Evolutionary conservation across 805 yeast species (phyloP).

Genomic region (Candida insectalens): DNA sequence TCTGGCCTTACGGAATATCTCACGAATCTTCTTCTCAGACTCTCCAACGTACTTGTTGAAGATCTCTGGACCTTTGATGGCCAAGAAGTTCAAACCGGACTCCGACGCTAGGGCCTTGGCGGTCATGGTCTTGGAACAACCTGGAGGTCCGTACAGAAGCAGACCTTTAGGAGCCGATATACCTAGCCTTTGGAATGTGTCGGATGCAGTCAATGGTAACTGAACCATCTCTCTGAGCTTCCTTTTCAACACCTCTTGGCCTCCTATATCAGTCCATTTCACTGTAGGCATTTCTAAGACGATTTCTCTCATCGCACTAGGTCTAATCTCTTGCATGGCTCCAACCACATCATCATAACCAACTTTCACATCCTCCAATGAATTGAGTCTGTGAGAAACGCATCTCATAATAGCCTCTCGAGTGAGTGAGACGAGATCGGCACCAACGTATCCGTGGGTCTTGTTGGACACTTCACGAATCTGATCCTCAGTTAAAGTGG

Average conservation of each 20-base stretch:
- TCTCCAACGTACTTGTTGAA: constrained; percentile 95
- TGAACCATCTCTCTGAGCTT: constrained; percentile 86
- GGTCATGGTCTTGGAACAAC: constrained; percentile 90
- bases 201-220: constrained; percentile 77
- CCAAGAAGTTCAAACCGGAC: constrained; percentile 85
- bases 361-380: constrained; percentile 32
- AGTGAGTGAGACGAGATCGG: constrained; percentile 80
- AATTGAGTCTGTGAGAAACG: constrained; percentile 49
- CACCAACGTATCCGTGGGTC: constrained; percentile 97
- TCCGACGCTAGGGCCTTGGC: constrained; percentile 96
- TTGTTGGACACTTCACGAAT: constrained; percentile 56
- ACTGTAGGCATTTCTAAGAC: constrained; percentile 92
- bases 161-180: constrained; percentile 90
- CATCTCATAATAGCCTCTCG: constrained; percentile 85
- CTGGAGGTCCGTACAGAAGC: constrained; percentile 93
- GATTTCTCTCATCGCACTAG: constrained; percentile 96
- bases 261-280: constrained; percentile 92
- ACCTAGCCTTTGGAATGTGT: constrained; percentile 67
- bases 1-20: constrained; percentile 85
- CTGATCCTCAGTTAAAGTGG: constrained; percentile 39
- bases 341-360: constrained; percentile 48
- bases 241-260: constrained; percentile 74
- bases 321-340: constrained; percentile 75
- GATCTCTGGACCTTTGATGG: constrained; percentile 95
- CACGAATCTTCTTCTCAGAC: constrained; percentile 87